phyloP scores from a whole-genome alignment of 495 filamentous ascomycete species.

The Xylaria venustula region DNA sequence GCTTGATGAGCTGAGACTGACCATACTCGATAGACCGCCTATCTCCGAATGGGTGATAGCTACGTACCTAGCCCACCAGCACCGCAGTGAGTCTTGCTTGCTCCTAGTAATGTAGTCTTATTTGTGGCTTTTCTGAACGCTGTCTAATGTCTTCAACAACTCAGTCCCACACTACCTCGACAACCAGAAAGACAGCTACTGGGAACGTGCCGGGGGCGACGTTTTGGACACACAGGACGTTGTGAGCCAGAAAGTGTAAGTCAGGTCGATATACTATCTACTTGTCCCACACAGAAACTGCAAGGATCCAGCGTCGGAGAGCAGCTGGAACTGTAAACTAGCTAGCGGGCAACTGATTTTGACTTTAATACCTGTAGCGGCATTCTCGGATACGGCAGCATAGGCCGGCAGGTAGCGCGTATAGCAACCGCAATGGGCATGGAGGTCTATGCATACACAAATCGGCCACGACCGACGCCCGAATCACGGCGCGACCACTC shows the following conservation, averaged over 20 bases:
- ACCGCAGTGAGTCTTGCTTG: slow-evolving; percentile 34
- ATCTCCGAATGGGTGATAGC: slow-evolving; percentile 77
- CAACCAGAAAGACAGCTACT: slow-evolving; percentile 50
- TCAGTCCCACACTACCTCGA: slow-evolving; percentile 55
- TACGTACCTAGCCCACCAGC: slow-evolving; percentile 50
- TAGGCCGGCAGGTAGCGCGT: slow-evolving; percentile 73
- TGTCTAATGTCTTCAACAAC: not conserved
- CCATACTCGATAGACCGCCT: slow-evolving; percentile 51
- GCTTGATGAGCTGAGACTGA: not conserved
- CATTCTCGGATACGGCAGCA: slow-evolving; percentile 82
- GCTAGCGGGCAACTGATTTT: not conserved
- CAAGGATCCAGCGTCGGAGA: not conserved
- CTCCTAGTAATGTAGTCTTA: too few relatives aligned
- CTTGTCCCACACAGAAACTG: not conserved
- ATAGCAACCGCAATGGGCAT: slow-evolving; percentile 73
- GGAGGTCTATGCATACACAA: slow-evolving; percentile 80
- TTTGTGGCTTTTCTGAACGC: too few relatives aligned
- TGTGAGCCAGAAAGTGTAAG: slow-evolving; percentile 48
- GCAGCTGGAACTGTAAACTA: not conserved
- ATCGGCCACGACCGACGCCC: slow-evolving; percentile 54
- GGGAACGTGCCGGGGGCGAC: slow-evolving; percentile 40
- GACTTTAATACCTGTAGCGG: slow-evolving; percentile 44
- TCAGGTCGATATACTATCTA: not conserved
- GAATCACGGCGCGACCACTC: slow-evolving; percentile 59
- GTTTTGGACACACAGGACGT: slow-evolving; percentile 41